phyloP scores from a whole-genome alignment of 1,139 yeast species.

The Taphrina sp. region DNA sequence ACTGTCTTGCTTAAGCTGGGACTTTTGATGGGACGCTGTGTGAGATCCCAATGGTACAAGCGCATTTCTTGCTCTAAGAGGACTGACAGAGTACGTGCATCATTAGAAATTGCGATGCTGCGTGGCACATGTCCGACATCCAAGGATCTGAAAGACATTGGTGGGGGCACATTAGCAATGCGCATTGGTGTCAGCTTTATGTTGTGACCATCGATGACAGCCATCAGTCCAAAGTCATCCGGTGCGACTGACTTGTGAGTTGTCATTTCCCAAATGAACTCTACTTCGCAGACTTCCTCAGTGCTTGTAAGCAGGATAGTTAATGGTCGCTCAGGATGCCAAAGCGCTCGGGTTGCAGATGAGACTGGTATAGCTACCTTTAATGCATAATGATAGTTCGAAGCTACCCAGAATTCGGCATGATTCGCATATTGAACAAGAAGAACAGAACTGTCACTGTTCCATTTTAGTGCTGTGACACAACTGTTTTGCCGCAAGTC shows the following conservation, averaged over 20 bases:
- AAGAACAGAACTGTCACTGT: conserved; percentile 73
- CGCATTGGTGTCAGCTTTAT: conserved; percentile 78
- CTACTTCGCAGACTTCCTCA: conserved; percentile 51
- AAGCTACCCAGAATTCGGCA: conserved; percentile 84
- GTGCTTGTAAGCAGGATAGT: conserved; percentile 51
- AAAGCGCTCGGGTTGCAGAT: conserved; percentile 50
- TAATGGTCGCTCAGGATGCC: conserved; percentile 85
- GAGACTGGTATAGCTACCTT: conserved; percentile 64
- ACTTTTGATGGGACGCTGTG: not conserved
- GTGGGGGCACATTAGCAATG: conserved; percentile 92
- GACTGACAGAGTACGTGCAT: conserved; percentile 62
- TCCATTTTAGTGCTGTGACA: conserved; percentile 62
- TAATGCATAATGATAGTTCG: conserved; percentile 93
- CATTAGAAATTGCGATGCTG: conserved; percentile 62
- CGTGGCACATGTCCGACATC: conserved; percentile 55
- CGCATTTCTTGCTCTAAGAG: conserved; percentile 2
- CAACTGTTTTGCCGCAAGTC: conserved; percentile 57
- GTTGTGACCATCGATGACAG: conserved; percentile 77
- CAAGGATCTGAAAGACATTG: conserved; percentile 71
- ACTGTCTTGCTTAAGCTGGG: not conserved
- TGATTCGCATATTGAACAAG: conserved; percentile 62
- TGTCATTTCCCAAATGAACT: conserved; percentile 62
- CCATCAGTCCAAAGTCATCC: conserved; percentile 69
- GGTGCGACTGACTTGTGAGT: conserved; percentile 71
- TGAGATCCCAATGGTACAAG: conserved; percentile 7